Conservation (phyloP, 73 alveolate species). For the Symbiodinium natans region DNA sequence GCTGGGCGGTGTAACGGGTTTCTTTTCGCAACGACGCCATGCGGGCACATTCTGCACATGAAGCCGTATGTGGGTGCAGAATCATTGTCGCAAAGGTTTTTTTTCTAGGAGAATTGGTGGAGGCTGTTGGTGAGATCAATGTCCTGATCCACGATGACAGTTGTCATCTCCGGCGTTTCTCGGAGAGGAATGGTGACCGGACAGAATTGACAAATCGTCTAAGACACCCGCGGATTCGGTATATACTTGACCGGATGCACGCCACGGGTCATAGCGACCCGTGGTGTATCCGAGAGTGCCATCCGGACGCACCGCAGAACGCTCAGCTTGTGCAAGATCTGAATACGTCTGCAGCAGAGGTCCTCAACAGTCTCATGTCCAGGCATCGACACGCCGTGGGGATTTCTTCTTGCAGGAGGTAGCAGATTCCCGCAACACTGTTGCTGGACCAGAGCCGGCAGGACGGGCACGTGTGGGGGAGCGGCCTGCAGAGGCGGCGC, state of each 20-base stretch:
- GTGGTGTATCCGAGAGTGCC: neutral
- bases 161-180: constrained; percentile 2
- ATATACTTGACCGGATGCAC: neutral
- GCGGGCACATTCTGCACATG: neutral
- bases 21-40: constrained; percentile 18
- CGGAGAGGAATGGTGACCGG: neutral
- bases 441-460: no score
- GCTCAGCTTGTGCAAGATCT: neutral
- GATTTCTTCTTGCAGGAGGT: constrained; percentile 6
- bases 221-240: neutral
- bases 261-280: neutral
- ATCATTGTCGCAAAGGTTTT: neutral
- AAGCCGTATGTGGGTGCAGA: neutral
- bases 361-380: neutral
- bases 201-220: neutral
- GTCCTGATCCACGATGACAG: neutral
- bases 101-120: neutral
- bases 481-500: no score
- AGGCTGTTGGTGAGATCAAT: neutral
- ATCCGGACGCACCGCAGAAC: neutral
- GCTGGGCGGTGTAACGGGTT: constrained; percentile 18
- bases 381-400: neutral
- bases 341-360: constrained; percentile 15
- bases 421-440: neutral
- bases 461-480: no score